Percentiles rank a stretch among this genome's conserved stretches.
These are phyloP conservation scores for Aureoboletus auriporus DNA, from an alignment of 768 basidiomycete species.

Conservation along the genomic window DNA sequence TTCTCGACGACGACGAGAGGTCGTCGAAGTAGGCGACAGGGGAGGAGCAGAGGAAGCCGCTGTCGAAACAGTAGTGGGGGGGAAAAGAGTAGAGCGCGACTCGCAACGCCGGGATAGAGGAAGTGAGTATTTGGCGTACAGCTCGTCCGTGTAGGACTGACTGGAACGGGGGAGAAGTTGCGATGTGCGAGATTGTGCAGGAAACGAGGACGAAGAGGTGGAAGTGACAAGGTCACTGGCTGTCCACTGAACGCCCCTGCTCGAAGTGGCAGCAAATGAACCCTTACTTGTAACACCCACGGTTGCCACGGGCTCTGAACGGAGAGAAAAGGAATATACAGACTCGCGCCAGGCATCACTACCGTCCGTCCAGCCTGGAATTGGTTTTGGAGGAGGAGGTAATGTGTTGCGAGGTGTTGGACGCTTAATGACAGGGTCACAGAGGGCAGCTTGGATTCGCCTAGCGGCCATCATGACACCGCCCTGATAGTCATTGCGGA, in stretches of 20 bases:
- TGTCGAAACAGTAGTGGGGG: conserved; percentile 31
- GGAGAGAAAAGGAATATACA: conserved; percentile 51
- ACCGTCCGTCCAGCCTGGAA: conserved; percentile 71
- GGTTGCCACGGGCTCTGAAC: conserved; percentile 33
- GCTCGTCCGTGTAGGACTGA: conserved; percentile 39
- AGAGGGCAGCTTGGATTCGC: conserved; percentile 47
- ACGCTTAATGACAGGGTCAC: conserved; percentile 39
- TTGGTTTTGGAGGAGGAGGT: conserved; percentile 37
- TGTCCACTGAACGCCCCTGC: conserved; percentile 48
- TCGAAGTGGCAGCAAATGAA: conserved; percentile 49
- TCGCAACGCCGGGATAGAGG: conserved; percentile 55
- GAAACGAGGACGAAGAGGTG: conserved; percentile 24
- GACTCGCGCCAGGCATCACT: conserved; percentile 63
- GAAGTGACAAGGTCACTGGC: conserved; percentile 27
- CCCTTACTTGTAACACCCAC: conserved; percentile 28
- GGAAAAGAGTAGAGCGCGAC: conserved; percentile 41
- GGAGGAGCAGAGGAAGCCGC: conserved; percentile 36
- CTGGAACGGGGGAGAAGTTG: conserved; percentile 25
- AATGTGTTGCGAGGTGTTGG: conserved; percentile 26
- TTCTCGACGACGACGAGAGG: conserved; percentile 41
- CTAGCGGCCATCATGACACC: conserved; percentile 71
- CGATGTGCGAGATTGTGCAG: conserved; percentile 18
- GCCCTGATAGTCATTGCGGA: conserved; percentile 43
- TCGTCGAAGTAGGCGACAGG: conserved; percentile 32
- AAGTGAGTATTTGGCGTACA: conserved; percentile 53